Base-by-base conservation (phyloP, 441 rosid species). In the Erysimum cheiri region DNA sequence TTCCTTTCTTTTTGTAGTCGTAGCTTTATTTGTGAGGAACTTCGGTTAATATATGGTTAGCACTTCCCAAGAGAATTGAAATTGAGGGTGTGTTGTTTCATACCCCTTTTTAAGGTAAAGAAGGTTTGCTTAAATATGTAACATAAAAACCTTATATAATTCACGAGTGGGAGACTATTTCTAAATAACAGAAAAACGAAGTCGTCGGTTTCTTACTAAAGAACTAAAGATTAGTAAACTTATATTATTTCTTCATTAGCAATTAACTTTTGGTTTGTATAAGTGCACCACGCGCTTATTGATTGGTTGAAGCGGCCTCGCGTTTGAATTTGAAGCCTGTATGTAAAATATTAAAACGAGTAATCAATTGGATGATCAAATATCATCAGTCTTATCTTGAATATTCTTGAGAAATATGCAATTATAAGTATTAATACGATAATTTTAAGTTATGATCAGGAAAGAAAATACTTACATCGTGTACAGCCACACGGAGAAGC, bases 401-500 rank as follows among this genome's bases (percentile, higher is more conserved):
- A 28, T 44, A 52, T 8, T 52, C 2, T 11, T 29, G 31, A 40
- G 9, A 54, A 39, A 39, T 39, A 52, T 28, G 8, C 60, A 39
- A 39, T 12, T 37, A 17, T 54, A 67, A 43, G 13, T 63, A 47
- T 13, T 13, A 36, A 63, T 50, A 50, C 9, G 29, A 14, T 66
- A 31, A 39, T n/a, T 26, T 26, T 24, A 36, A 50, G 9, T 43
- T n/a, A n/a, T 56, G 3, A 31, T 14, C 13, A 52, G 17, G 6
- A 55, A 36, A 32, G 5, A 54, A 31, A 32, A 33, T 2, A 56
- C 89, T 82, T 49, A 89, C 93, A 65, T 88, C 94, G 17, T 83
- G 93, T n/a, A 86, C 93, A 17, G 96, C 90, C 6, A 84, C 96
- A 0, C 92, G 96, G 53, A 91, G 92, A 48, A 83, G 61, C 39